Percentiles rank a stretch among this genome's conserved stretches.
These are phyloP conservation scores for Paspalum notatum DNA, from an alignment of 176 grass and related monocot species.

Conservation along the genomic window DNA sequence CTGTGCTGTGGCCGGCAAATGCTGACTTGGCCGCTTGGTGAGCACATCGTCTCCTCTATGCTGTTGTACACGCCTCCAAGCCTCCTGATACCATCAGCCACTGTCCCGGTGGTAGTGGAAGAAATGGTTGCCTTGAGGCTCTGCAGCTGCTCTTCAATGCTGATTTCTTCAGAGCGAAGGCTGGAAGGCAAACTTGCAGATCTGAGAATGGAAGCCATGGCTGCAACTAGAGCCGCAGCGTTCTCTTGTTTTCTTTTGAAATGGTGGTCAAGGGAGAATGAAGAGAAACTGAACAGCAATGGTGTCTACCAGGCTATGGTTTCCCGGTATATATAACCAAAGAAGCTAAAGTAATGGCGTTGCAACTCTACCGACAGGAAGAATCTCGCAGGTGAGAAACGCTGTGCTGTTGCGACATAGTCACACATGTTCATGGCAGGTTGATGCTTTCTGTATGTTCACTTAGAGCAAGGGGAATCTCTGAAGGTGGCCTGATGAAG, in stretches of 20 bases:
- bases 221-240: background rate
- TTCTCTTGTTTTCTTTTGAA: no score
- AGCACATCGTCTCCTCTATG: slow-evolving; percentile 42
- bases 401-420: background rate
- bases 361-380: slow-evolving; percentile 17
- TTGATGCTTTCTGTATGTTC: slow-evolving; percentile 38
- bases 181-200: slow-evolving; percentile 43
- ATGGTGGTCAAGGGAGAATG: background rate
- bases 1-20: slow-evolving; percentile 31
- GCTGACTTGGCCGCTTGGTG: slow-evolving; percentile 20
- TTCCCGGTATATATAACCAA: slow-evolving; percentile 38
- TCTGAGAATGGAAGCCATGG: slow-evolving; percentile 39
- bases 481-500: slow-evolving; percentile 11
- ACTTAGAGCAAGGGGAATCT: slow-evolving; percentile 8
- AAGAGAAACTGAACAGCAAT: background rate
- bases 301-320: slow-evolving; percentile 29
- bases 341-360: background rate
- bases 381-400: background rate
- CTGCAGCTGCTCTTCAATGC: slow-evolving; percentile 27
- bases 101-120: slow-evolving; percentile 23
- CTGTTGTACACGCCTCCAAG: slow-evolving; percentile 39
- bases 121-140: slow-evolving; percentile 31
- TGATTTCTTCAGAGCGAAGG: background rate
- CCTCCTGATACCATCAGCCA: slow-evolving; percentile 22
- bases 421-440: background rate